These are phyloP conservation scores for Primulina eburnea DNA, from an alignment of 257 asterid genomes.

Conservation along the genomic window DNA sequence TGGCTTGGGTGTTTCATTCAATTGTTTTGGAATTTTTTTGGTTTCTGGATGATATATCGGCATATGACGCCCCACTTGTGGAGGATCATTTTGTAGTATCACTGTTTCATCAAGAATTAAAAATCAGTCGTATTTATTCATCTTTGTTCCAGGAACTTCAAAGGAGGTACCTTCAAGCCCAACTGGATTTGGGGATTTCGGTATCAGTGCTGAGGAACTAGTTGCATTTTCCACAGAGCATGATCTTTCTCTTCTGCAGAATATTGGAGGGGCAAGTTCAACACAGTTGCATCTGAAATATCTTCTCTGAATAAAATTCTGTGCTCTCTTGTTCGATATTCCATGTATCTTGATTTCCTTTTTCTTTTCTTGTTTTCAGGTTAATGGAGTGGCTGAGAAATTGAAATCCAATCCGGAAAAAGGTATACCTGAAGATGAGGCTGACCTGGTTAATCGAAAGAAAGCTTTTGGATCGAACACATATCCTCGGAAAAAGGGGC, in stretches of 20 bases:
- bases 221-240: constrained; percentile 63
- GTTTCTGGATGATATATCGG: constrained; percentile 1
- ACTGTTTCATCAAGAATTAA: neutral
- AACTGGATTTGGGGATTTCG: constrained; percentile 56
- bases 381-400: constrained; percentile 65
- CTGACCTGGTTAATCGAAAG: constrained; percentile 56
- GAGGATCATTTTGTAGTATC: constrained; percentile 3
- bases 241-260: constrained; percentile 55
- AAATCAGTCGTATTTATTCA: constrained; percentile 15
- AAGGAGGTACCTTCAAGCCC: constrained; percentile 36
- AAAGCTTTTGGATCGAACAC: constrained; percentile 86
- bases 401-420: constrained; percentile 55
- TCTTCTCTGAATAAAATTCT: constrained; percentile 6
- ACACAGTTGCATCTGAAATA: constrained; percentile 9
- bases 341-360: constrained; percentile 11
- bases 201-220: constrained; percentile 71
- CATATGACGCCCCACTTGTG: neutral
- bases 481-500: constrained; percentile 91
- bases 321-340: neutral
- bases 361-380: constrained; percentile 39
- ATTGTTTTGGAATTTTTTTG: neutral
- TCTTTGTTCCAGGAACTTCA: constrained; percentile 48
- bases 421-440: constrained; percentile 74
- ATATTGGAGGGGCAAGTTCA: constrained; percentile 81
- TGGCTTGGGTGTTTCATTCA: neutral